phyloP scores from a whole-genome alignment of 179 eudicot species.

The Dionaea muscipula region DNA sequence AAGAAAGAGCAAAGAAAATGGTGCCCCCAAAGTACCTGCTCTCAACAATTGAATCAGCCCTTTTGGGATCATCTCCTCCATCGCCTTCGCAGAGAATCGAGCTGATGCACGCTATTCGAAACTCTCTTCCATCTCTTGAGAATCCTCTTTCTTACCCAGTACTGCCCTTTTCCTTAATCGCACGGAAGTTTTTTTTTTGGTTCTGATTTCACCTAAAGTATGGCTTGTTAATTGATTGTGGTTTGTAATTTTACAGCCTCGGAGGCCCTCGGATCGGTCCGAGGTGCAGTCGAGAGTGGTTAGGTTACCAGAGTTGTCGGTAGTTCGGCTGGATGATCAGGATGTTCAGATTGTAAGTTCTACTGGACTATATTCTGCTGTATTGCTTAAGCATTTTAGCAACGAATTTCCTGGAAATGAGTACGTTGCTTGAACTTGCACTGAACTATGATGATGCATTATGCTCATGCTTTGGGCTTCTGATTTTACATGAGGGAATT shows the following conservation, averaged over 20 bases:
- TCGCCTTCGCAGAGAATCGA: constrained; percentile 65
- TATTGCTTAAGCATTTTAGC: too few relatives aligned
- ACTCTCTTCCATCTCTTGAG: constrained; percentile 53
- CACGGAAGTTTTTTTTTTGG: not conserved
- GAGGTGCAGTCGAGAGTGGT: constrained; percentile 85
- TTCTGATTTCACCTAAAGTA: not conserved
- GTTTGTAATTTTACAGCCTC: constrained; percentile 36
- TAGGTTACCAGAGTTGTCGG: constrained; percentile 61
- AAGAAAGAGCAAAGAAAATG: constrained; percentile 24
- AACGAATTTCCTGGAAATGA: too few relatives aligned
- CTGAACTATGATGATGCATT: too few relatives aligned
- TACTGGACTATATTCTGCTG: not conserved
- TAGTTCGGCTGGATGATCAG: constrained; percentile 77
- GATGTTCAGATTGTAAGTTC: constrained; percentile 82
- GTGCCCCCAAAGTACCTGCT: constrained; percentile 71
- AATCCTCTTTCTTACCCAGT: constrained; percentile 60
- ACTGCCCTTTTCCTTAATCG: not conserved
- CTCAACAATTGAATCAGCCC: constrained; percentile 49
- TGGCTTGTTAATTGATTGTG: not conserved
- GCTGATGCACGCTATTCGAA: constrained; percentile 72
- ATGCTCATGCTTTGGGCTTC: too few relatives aligned
- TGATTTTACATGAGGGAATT: too few relatives aligned
- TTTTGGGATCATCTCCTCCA: constrained; percentile 52
- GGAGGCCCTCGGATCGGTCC: constrained; percentile 64
- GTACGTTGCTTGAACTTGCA: too few relatives aligned